These are phyloP conservation scores for Spongiforma sp. DNA, from an alignment of 1,284 basidiomycete genomes.

Conservation along the genomic window DNA sequence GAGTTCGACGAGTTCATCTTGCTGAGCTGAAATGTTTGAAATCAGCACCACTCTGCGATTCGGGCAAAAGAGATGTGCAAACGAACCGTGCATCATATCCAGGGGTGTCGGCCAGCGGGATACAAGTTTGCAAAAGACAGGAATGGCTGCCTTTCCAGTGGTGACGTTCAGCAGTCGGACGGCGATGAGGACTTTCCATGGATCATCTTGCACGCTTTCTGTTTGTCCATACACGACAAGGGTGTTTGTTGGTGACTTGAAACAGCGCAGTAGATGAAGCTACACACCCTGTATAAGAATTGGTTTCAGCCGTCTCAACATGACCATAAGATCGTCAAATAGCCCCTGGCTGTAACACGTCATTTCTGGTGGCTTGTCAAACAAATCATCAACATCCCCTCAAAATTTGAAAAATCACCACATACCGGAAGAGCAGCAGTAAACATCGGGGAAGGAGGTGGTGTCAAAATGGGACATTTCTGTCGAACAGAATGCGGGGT, in stretches of 20 bases:
- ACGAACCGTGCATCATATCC: conserved; percentile 53
- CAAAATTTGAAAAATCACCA: conserved; percentile 7
- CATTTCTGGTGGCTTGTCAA: too few species aligned
- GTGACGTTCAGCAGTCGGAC: conserved; percentile 39
- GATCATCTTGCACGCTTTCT: conserved; percentile 34
- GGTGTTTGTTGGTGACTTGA: background rate
- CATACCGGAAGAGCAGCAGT: conserved; percentile 9
- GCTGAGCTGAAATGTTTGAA: conserved; percentile 7
- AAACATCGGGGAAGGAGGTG: conserved; percentile 11
- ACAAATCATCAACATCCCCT: too few species aligned
- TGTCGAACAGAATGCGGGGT: background rate
- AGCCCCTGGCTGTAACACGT: conserved; percentile 11
- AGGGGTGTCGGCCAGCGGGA: conserved; percentile 57
- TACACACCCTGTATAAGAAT: conserved; percentile 37
- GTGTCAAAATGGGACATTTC: background rate
- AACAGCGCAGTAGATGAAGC: background rate
- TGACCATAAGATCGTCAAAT: conserved; percentile 30
- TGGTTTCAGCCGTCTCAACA: conserved; percentile 35
- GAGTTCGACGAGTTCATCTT: conserved; percentile 47
- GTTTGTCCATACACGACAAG: too few species aligned
- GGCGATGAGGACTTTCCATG: conserved; percentile 39
- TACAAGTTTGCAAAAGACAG: conserved; percentile 56
- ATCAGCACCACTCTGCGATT: background rate
- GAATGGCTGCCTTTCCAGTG: conserved; percentile 34
- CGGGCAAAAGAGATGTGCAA: background rate